Base-by-base conservation (phyloP, 2,329 filamentous ascomycete genomes). In the Neonectria neomacrospora region DNA sequence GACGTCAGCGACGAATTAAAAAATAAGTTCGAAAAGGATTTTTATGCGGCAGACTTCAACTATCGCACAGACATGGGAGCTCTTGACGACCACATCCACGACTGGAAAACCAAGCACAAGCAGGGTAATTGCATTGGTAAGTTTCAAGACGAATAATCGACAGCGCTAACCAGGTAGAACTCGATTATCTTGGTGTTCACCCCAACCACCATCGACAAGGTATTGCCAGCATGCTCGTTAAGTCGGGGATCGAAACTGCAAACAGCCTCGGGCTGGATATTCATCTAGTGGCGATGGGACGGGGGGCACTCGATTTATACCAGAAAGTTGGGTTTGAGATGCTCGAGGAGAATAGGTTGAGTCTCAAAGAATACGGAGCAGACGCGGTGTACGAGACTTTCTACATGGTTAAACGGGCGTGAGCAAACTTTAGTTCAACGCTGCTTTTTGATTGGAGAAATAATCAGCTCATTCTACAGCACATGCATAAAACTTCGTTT, bases 171-270 rank as follows among this genome's bases (percentile, higher is more conserved):
- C 2, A 1, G 0, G 5, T 18, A 67, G 72, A 61, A 45, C 61
- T 73, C 2, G 69, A 73, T 26, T 73, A 73, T 39, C 57, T 74
- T 6, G 67, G 58, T 14, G 66, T 70, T 26, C 67, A 61, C 14
- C 68, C 69, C 2, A 59, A 69, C 20, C 71, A 74, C 11, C 69
- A 69, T 3, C 51, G 64, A 3, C 57, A 47, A 18, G 70, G 71
- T 10, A 50, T 73, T 11, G 71, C 61, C 2, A 67, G 67, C 6
- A 58, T 71, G 60, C 70, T 73, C 8, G 45, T 74, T 0, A 41
- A 51, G 9, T 71, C 72, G 12, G 71, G 72, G 1, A 42, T 72
- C 7, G 45, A 65, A 14, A 61, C 63, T 28, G 72, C 66, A 7
- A 60, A 64, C 2, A 44, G 63, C 18, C 41, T 74, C 0, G 60